A percentile compares a stretch with the other conserved stretches of the same genome.
Evolutionary conservation across 2,329 filamentous ascomycete genomes (phyloP).

Genomic region (Aspergillus ochraceus): DNA sequence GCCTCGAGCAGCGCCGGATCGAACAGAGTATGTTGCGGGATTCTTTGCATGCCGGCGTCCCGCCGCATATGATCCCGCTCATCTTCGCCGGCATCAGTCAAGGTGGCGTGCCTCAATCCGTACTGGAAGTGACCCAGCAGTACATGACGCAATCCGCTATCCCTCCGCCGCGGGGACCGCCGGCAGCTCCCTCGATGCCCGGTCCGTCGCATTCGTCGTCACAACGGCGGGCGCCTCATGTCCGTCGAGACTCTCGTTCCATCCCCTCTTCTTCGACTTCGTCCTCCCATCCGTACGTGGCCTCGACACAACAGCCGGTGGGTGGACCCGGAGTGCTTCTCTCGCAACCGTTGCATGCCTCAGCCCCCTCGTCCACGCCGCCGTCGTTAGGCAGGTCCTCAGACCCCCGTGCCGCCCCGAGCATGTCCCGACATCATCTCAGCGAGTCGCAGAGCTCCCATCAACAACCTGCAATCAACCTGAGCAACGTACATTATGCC

Average conservation of each 20-base stretch:
- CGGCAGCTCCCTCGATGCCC: slow-evolving; percentile 21
- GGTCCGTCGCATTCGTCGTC: slow-evolving; percentile 15
- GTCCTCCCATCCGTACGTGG: not conserved
- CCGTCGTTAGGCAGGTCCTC: slow-evolving; percentile 14
- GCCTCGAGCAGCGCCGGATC: slow-evolving; percentile 69
- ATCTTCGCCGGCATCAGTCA: slow-evolving; percentile 73
- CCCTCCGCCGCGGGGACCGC: slow-evolving; percentile 20
- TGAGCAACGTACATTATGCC: slow-evolving; percentile 25
- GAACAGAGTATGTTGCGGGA: slow-evolving; percentile 72
- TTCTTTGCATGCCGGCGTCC: slow-evolving; percentile 68
- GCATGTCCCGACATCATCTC: slow-evolving; percentile 40
- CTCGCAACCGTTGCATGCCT: slow-evolving; percentile 25
- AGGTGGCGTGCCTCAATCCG: slow-evolving; percentile 59
- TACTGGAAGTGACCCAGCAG: slow-evolving; percentile 69
- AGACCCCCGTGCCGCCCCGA: slow-evolving; percentile 16
- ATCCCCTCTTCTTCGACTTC: slow-evolving; percentile 23
- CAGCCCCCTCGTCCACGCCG: slow-evolving; percentile 13
- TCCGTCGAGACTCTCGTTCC: slow-evolving; percentile 20
- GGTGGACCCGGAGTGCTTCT: slow-evolving; percentile 18
- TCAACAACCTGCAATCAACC: slow-evolving; percentile 31
- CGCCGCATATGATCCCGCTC: slow-evolving; percentile 71
- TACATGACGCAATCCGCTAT: slow-evolving; percentile 51
- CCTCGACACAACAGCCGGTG: slow-evolving; percentile 18
- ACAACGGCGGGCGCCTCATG: slow-evolving; percentile 23
- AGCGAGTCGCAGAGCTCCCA: slow-evolving; percentile 40